A percentile compares a stretch with the other conserved stretches of the same genome.
Conservation (phyloP, 2,329 filamentous ascomycete species). For the Ophiocordyceps camponoti-leonardi region DNA sequence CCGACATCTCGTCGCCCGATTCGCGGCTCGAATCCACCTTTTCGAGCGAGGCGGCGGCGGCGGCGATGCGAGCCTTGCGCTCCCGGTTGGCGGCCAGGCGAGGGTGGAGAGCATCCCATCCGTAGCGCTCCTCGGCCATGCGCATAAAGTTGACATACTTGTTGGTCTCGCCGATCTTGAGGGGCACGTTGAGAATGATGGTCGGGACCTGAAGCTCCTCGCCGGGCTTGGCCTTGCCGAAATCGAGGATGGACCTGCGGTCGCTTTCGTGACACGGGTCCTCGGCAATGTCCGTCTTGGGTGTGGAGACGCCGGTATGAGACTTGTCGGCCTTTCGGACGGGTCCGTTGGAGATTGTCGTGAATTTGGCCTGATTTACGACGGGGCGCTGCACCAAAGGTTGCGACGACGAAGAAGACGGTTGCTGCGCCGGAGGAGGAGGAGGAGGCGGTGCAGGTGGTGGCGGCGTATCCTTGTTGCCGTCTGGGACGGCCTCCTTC, state of each 20-base stretch:
- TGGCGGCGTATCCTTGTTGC: conserved; percentile 16
- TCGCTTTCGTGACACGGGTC: conserved; percentile 22
- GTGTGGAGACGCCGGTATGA: conserved; percentile 22
- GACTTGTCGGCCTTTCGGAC: conserved; percentile 29
- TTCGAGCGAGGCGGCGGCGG: conserved; percentile 73
- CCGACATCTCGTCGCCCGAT: conserved; percentile 68
- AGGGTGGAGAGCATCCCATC: conserved; percentile 85
- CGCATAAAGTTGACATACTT: conserved; percentile 93
- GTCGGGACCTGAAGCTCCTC: conserved; percentile 48
- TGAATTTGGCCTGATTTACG: conserved; percentile 21
- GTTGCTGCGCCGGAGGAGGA: background rate
- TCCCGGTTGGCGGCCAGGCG: conserved; percentile 78
- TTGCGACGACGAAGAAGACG: conserved; percentile 17
- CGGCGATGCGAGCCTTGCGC: conserved; percentile 72
- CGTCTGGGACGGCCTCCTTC: conserved; percentile 13
- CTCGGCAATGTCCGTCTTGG: conserved; percentile 31
- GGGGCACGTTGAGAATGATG: conserved; percentile 68
- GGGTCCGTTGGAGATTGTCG: conserved; percentile 21
- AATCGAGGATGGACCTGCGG: conserved; percentile 42
- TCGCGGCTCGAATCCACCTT: conserved; percentile 51
- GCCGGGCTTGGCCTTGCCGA: conserved; percentile 40
- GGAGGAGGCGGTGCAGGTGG: conserved; percentile 17
- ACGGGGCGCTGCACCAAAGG: conserved; percentile 13
- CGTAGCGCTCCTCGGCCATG: conserved; percentile 83
- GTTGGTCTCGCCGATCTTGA: conserved; percentile 60